A percentile compares a stretch with the other conserved stretches of the same genome.
phyloP scores from a whole-genome alignment of 495 filamentous ascomycete species.

The Daldinia concentrica region DNA sequence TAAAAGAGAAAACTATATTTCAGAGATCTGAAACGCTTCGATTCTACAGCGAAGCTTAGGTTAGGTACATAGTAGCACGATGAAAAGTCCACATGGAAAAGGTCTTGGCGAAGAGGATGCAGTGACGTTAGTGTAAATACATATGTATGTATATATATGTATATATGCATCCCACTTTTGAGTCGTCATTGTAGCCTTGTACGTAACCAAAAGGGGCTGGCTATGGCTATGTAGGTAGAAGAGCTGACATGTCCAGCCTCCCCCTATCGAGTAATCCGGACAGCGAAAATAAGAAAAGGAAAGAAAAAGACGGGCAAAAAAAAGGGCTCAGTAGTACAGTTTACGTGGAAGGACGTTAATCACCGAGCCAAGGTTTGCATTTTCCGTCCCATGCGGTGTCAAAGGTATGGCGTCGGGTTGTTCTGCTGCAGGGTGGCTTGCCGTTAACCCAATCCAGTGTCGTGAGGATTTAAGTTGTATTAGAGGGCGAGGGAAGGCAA shows the following conservation, averaged over 20 bases:
- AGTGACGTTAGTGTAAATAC: constrained; percentile 1
- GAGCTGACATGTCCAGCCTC: constrained; percentile 27
- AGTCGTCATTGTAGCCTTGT: constrained; percentile 8
- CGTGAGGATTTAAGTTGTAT: constrained; percentile 27
- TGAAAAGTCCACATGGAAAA: constrained; percentile 4
- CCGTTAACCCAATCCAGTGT: constrained; percentile 27
- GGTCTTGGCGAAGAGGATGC: constrained; percentile 12
- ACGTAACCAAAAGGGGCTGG: constrained; percentile 15
- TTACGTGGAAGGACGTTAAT: constrained; percentile 37
- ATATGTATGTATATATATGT: neutral
- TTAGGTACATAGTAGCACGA: neutral
- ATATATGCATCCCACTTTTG: neutral
- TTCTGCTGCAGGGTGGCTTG: constrained; percentile 38
- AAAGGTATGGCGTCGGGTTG: constrained; percentile 18
- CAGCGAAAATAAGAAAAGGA: neutral
- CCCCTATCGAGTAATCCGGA: constrained; percentile 11
- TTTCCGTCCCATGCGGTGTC: constrained; percentile 28
- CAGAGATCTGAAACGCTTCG: constrained; percentile 27
- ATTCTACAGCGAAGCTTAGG: constrained; percentile 20
- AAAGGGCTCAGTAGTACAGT: constrained; percentile 24
- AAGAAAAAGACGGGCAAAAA: neutral
- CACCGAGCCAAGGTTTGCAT: constrained; percentile 32
- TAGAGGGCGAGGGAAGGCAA: constrained; percentile 24
- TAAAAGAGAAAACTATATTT: constrained; percentile 11
- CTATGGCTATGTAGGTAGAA: neutral